Evolutionary conservation across 2,329 filamentous ascomycete species (phyloP).

Genomic region (Aspergillus sp.): DNA sequence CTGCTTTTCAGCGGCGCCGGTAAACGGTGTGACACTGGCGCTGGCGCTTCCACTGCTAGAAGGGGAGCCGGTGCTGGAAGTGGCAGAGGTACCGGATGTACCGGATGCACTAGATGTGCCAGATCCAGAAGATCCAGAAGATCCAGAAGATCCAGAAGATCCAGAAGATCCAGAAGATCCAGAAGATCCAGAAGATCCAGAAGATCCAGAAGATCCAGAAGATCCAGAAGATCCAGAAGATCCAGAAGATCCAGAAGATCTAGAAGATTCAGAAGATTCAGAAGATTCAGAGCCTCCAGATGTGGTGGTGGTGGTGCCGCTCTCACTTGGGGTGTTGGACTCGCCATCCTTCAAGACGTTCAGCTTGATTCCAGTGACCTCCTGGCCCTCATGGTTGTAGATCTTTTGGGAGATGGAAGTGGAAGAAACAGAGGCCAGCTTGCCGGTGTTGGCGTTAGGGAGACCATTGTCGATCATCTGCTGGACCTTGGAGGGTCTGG

Average conservation of each 20-base stretch:
- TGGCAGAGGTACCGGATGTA: too few relatives aligned
- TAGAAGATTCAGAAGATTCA: too few relatives aligned
- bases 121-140: too few relatives aligned
- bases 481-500: conserved; percentile 61
- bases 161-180: too few relatives aligned
- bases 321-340: conserved; percentile 40
- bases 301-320: not conserved
- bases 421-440: conserved; percentile 57
- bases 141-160: too few relatives aligned
- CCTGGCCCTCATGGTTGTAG: conserved; percentile 49
- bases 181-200: too few relatives aligned
- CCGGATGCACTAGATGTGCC: too few relatives aligned
- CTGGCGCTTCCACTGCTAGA: not conserved
- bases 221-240: too few relatives aligned
- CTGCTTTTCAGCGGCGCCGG: conserved; percentile 15
- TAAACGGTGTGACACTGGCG: not conserved
- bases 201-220: too few relatives aligned
- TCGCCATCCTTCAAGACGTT: conserved; percentile 47
- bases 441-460: conserved; percentile 57
- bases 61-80: too few relatives aligned
- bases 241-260: too few relatives aligned
- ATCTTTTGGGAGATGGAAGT: conserved; percentile 56
- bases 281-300: too few relatives aligned
- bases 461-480: conserved; percentile 75
- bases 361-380: conserved; percentile 61